A percentile compares a stretch with the other conserved stretches of the same genome.
Evolutionary conservation across 1,284 basidiomycete genomes (phyloP).

Genomic region (Takashimella koratensis): DNA sequence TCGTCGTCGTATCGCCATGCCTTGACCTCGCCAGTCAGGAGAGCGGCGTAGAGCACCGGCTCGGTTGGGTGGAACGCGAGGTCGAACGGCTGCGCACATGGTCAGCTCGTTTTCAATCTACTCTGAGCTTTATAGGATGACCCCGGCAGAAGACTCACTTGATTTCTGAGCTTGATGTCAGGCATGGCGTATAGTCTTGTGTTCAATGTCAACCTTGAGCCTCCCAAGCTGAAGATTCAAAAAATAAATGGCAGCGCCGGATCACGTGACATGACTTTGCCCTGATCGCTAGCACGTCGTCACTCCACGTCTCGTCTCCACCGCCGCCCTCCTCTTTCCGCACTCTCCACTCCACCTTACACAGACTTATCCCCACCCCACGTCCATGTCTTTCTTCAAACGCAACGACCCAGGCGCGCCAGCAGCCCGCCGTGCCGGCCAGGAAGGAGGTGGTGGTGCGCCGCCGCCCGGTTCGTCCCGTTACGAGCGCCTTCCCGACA

Average conservation of each 20-base stretch:
- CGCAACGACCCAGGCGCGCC: constrained; percentile 40
- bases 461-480: constrained; percentile 12
- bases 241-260: no score
- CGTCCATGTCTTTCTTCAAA: constrained; percentile 48
- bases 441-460: constrained; percentile 5
- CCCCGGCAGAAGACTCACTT: constrained; percentile 18
- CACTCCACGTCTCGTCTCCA: no score
- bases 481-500: constrained; percentile 41
- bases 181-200: constrained; percentile 34
- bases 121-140: neutral
- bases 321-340: neutral
- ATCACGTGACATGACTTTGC: no score
- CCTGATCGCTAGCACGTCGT: no score
- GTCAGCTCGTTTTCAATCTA: neutral
- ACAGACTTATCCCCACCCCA: neutral
- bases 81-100: constrained; percentile 73
- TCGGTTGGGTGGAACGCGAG: constrained; percentile 75
- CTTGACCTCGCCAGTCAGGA: constrained; percentile 78
- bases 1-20: constrained; percentile 68
- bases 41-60: constrained; percentile 67
- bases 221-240: no score
- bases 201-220: no score
- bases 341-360: neutral
- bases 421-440: constrained; percentile 29
- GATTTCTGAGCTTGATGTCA: constrained; percentile 47